phyloP scores from a whole-genome alignment of 2,329 filamentous ascomycete genomes.

The Colletotrichum trifolii region DNA sequence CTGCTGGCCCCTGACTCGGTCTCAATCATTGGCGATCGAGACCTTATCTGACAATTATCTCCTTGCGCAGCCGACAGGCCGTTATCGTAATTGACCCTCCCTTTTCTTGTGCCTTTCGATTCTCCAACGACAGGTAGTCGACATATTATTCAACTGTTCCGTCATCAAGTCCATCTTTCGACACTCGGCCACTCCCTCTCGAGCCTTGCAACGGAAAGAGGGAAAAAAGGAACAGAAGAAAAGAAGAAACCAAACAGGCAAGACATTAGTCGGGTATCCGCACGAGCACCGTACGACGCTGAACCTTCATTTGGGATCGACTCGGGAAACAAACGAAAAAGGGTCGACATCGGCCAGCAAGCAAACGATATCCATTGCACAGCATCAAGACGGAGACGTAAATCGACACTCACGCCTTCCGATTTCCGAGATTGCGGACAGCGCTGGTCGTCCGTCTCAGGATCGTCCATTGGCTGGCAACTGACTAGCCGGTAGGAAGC shows the following conservation, averaged over 20 bases:
- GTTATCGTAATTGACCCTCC: conserved; percentile 8
- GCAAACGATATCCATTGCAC: conserved; percentile 3
- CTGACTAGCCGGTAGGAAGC: not conserved
- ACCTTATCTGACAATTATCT: conserved; percentile 19
- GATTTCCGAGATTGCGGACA: conserved; percentile 26
- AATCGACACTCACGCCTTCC: conserved; percentile 1
- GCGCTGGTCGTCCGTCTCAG: conserved; percentile 31
- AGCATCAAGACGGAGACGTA: not conserved
- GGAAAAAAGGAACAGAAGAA: not conserved
- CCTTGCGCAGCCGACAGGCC: not conserved
- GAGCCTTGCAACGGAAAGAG: conserved; percentile 1
- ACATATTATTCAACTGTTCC: conserved; percentile 7
- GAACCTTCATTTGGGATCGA: conserved; percentile 8
- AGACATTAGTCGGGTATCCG: not conserved
- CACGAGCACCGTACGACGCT: conserved; percentile 1
- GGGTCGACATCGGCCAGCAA: conserved; percentile 2
- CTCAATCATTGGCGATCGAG: conserved; percentile 14
- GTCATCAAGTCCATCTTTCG: conserved; percentile 9
- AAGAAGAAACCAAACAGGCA: not conserved
- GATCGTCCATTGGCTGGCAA: conserved; percentile 18
- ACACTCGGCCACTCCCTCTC: conserved; percentile 12
- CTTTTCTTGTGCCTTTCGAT: conserved; percentile 7
- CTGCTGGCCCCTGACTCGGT: conserved; percentile 8
- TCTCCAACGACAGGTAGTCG: not conserved
- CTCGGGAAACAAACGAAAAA: conserved; percentile 9